Evolutionary conservation across 257 asterid genomes (phyloP).

Genomic region (Agastache rugosa): DNA sequence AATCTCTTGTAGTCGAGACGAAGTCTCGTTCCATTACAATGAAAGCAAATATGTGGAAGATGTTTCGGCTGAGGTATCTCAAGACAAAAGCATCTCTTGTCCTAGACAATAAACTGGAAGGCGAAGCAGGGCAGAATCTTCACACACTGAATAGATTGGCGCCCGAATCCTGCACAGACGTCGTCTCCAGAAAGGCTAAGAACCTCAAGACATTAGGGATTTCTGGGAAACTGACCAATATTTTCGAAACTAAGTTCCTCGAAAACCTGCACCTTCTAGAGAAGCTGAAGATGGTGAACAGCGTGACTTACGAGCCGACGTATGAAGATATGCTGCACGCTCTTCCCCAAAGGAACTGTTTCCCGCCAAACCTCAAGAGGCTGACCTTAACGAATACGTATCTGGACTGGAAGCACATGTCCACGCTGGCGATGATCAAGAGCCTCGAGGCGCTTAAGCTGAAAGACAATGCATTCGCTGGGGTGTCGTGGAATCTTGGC

Average conservation of each 20-base stretch:
- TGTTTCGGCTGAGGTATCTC: constrained; percentile 50
- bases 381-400: constrained; percentile 36
- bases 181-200: constrained; percentile 23
- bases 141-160: constrained; percentile 46
- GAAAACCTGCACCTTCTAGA: constrained; percentile 20
- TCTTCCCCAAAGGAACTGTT: constrained; percentile 35
- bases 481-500: constrained; percentile 31
- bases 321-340: neutral
- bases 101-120: neutral
- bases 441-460: constrained; percentile 48
- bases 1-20: constrained; percentile 44
- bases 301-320: neutral
- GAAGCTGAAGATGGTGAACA: constrained; percentile 51
- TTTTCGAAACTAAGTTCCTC: neutral
- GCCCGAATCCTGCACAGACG: constrained; percentile 38
- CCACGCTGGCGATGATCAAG: constrained; percentile 32
- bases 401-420: constrained; percentile 46
- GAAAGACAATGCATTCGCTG: constrained; percentile 47
- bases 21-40: constrained; percentile 19
- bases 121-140: constrained; percentile 32
- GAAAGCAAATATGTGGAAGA: constrained; percentile 43
- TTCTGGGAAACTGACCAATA: constrained; percentile 29
- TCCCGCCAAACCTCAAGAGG: constrained; percentile 44
- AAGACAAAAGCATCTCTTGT: constrained; percentile 44
- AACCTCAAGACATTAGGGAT: constrained; percentile 43